Conservation (phyloP, 1,139 yeast species). For the Hemisphaericaspora lyxosophila region DNA sequence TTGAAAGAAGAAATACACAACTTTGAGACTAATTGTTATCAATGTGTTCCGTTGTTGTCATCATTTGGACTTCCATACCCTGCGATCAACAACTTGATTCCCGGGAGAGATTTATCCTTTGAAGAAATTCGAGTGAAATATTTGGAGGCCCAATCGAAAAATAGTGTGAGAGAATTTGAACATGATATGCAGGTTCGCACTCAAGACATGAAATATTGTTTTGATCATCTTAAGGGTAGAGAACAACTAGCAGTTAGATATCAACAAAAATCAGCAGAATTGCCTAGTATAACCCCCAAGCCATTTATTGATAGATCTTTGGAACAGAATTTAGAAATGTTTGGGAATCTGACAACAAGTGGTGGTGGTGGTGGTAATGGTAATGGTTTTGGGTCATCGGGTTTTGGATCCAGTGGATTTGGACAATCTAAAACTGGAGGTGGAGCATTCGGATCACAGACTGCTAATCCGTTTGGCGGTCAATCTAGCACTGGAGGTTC, state of each 20-base stretch:
- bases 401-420: conserved; percentile 21
- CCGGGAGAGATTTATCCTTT: conserved; percentile 54
- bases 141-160: conserved; percentile 39
- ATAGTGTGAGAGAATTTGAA: conserved; percentile 26
- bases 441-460: conserved; percentile 12
- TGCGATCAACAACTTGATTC: conserved; percentile 38
- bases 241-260: conserved; percentile 56
- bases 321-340: conserved; percentile 23
- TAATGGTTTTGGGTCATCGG: conserved; percentile 16
- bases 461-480: conserved; percentile 11
- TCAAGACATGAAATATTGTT: conserved; percentile 48
- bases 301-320: conserved; percentile 40
- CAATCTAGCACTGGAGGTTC: conserved; percentile 9
- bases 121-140: conserved; percentile 57
- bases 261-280: conserved; percentile 49
- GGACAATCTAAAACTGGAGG: conserved; percentile 15
- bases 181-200: conserved; percentile 39
- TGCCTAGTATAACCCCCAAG: conserved; percentile 25
- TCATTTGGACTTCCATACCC: conserved; percentile 29
- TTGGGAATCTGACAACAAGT: conserved; percentile 10
- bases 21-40: conserved; percentile 8
- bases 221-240: conserved; percentile 37
- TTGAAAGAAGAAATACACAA: conserved; percentile 18
- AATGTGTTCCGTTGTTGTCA: conserved; percentile 22
- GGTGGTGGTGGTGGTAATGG: conserved; percentile 1